A percentile compares a stretch with the other conserved stretches of the same genome.
phyloP scores from a whole-genome alignment of 768 basidiomycete genomes.

The Pleurotus eryngii region DNA sequence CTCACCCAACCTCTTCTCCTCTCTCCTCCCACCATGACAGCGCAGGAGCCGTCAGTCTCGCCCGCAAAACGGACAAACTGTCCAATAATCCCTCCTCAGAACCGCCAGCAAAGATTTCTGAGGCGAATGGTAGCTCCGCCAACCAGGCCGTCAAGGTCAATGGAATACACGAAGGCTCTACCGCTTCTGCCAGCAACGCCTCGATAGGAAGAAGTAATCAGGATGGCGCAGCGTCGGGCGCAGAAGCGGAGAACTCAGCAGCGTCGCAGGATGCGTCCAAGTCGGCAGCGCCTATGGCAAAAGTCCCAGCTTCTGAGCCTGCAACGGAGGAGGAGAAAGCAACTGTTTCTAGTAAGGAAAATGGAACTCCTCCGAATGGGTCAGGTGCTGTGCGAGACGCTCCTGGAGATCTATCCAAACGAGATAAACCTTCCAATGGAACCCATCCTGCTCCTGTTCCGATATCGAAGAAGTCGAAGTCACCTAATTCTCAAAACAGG shows the following conservation, averaged over 20 bases:
- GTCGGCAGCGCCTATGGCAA: neutral
- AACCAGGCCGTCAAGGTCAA: conserved; percentile 2
- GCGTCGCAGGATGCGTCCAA: neutral
- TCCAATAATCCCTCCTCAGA: neutral
- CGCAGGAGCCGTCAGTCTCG: conserved; percentile 5
- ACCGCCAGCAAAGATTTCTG: neutral
- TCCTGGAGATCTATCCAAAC: neutral
- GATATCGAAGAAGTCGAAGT: conserved; percentile 1
- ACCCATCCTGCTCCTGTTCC: conserved; percentile 1
- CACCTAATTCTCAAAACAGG: conserved; percentile 21
- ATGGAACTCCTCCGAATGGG: conserved; percentile 1
- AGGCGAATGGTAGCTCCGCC: neutral
- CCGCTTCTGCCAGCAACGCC: neutral
- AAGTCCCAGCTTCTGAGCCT: neutral
- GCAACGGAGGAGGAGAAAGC: conserved; percentile 1
- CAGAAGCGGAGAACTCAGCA: neutral
- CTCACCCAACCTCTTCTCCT: conserved; percentile 2
- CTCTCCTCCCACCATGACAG: conserved; percentile 7
- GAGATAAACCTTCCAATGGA: neutral
- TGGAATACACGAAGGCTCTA: conserved; percentile 1
- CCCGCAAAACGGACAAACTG: neutral
- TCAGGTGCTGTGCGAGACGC: neutral
- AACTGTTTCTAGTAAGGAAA: neutral
- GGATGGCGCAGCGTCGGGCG: neutral
- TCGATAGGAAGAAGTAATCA: neutral